Evolutionary conservation across 2,329 filamentous ascomycete genomes (phyloP).

Genomic region (Pseudocercospora fuligena): DNA sequence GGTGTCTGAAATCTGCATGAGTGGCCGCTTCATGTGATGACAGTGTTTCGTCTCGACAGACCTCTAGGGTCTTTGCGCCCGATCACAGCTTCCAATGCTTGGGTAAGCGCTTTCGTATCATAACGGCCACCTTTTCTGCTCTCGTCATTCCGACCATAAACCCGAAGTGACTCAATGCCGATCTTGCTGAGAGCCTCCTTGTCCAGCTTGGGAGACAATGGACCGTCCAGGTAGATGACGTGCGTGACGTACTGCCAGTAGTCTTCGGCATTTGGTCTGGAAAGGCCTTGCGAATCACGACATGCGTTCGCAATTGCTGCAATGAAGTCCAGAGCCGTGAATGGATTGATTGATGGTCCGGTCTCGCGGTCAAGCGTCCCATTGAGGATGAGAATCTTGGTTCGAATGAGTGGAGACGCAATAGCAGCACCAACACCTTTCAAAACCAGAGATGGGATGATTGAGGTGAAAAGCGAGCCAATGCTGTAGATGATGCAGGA

Average conservation of each 20-base stretch:
- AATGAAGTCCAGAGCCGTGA: constrained; percentile 80
- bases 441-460: constrained; percentile 81
- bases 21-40: constrained; percentile 40
- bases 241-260: constrained; percentile 79
- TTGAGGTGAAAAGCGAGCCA: constrained; percentile 88
- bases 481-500: constrained; percentile 85
- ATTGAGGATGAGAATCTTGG: constrained; percentile 85
- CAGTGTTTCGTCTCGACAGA: constrained; percentile 64
- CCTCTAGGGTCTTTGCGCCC: constrained; percentile 64
- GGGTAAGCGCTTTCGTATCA: constrained; percentile 73
- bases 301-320: constrained; percentile 77
- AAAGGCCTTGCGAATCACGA: constrained; percentile 64
- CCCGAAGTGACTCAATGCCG: constrained; percentile 76
- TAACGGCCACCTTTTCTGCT: constrained; percentile 66
- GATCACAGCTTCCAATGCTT: constrained; percentile 77
- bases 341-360: constrained; percentile 67
- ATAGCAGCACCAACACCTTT: constrained; percentile 72
- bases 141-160: constrained; percentile 72
- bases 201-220: constrained; percentile 72
- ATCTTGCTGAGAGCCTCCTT: constrained; percentile 64
- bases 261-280: constrained; percentile 44
- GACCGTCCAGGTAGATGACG: constrained; percentile 76
- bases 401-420: constrained; percentile 56
- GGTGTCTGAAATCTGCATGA: neutral
- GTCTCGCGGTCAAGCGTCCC: constrained; percentile 85